A percentile compares a stretch with the other conserved stretches of the same genome.
Evolutionary conservation across 495 filamentous ascomycete genomes (phyloP).

Genomic region (Rhypophila decipiens): DNA sequence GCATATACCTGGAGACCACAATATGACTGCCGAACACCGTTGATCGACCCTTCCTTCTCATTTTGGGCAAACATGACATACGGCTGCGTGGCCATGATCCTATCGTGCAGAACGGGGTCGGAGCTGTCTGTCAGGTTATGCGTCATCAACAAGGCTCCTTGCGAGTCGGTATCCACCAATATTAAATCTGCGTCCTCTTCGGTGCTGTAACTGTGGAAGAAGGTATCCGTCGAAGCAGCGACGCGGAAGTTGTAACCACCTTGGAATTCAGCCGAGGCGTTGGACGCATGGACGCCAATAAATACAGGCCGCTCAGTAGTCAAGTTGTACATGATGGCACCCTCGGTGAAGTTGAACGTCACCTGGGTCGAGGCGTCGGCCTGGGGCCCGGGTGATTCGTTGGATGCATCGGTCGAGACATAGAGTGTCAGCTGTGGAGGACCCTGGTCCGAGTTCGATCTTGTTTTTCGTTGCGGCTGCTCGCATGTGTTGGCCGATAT

Average conservation of each 20-base stretch:
- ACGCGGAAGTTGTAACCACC: slow-evolving; percentile 71
- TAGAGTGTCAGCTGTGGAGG: slow-evolving; percentile 73
- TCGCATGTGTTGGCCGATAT: slow-evolving; percentile 76
- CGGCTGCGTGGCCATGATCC: slow-evolving; percentile 57
- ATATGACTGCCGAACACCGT: slow-evolving; percentile 66
- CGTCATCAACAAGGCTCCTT: slow-evolving; percentile 71
- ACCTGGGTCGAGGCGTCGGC: slow-evolving; percentile 39
- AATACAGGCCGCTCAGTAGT: slow-evolving; percentile 58
- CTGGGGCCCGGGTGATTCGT: slow-evolving; percentile 62
- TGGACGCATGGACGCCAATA: slow-evolving; percentile 65
- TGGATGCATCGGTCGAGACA: slow-evolving; percentile 58
- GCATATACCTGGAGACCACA: slow-evolving; percentile 63
- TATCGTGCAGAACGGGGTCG: slow-evolving; percentile 33
- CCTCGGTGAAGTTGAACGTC: slow-evolving; percentile 38
- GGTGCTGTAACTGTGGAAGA: slow-evolving; percentile 56
- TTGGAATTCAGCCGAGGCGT: slow-evolving; percentile 44
- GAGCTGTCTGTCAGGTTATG: slow-evolving; percentile 50
- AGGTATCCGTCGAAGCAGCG: slow-evolving; percentile 71
- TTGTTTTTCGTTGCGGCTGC: slow-evolving; percentile 53
- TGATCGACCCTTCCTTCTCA: slow-evolving; percentile 47
- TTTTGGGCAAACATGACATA: slow-evolving; percentile 78
- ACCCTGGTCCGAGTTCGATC: slow-evolving; percentile 25
- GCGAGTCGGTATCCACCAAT: slow-evolving; percentile 74
- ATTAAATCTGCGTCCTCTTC: slow-evolving; percentile 45
- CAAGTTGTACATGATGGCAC: slow-evolving; percentile 55